Base-by-base conservation (phyloP, 305 asterid species). In the Nicotiana rustica region DNA sequence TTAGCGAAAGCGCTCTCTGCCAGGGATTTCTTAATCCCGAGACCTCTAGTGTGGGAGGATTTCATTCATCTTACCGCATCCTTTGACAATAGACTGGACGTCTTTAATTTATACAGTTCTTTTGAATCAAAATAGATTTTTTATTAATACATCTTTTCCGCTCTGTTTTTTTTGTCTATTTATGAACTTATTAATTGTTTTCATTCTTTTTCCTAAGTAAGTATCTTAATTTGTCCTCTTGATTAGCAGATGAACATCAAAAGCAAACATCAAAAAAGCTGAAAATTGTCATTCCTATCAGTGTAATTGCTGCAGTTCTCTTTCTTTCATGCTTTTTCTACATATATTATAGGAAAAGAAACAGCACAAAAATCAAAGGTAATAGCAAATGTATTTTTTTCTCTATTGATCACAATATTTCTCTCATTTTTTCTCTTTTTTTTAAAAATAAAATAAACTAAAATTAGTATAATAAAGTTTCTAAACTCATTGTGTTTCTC, bases 351-450 rank as follows among this genome's bases (percentile, higher is more conserved):
- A 61, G 79, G 61, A 78, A 64, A 69, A 80, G 76, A 70, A 83
- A 47, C 80, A 33, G 14, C 68, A 44, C 84, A 10, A 19, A 81
- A 71, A 60, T 52, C 36, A 3, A 38, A 70, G 90, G 91, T 86
- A 78, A 56, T 9, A n/a, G 18, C 59, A 60, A 44, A 2, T 10
- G 31, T 9, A 25, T 41, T 38, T 18, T 4, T 64, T 62, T 17
- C 4, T 38, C 0, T 18, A 8, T 69, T 8, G 10, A 62, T 21
- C 67, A 62, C 67, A 21, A 29, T 65, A 1, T 65, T 65, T 55
- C 65, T 15, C 17, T 13, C 59, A 6, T 25, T 70, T 44, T 41
- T 70, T 13, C 78, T 71, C 19, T 8, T 4, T 38, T 18, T 36
- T 4, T 7, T 68, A 35, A 33, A 67, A 33, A 33, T 2, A 67